phyloP scores from a whole-genome alignment of 192 early-diverging fungal species.

The Dissophora globulifera region DNA sequence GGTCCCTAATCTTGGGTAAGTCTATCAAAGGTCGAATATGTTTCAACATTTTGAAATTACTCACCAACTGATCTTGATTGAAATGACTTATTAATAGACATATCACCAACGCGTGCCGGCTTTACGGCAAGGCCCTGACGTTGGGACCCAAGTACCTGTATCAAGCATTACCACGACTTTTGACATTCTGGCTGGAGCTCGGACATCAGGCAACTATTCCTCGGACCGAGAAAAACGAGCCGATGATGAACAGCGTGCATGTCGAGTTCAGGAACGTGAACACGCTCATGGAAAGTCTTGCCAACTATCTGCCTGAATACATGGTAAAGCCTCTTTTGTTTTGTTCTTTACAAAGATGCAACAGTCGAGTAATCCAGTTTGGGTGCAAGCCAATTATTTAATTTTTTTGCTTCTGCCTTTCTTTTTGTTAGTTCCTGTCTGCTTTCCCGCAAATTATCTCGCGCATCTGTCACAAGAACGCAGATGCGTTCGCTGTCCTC shows the following conservation, averaged over 20 bases:
- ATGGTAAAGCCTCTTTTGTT: conserved; percentile 19
- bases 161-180: conserved; percentile 83
- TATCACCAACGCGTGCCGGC: conserved; percentile 15
- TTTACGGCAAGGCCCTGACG: conserved; percentile 61
- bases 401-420: not conserved
- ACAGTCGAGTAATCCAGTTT: too few relatives aligned
- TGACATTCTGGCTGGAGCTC: conserved; percentile 88
- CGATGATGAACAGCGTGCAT: not conserved
- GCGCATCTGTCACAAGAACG: conserved; percentile 80
- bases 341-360: conserved; percentile 5
- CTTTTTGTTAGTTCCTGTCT: conserved; percentile 67
- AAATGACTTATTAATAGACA: conserved; percentile 5
- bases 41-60: too few relatives aligned
- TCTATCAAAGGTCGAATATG: not conserved
- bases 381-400: conserved; percentile 10
- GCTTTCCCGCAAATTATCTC: conserved; percentile 91
- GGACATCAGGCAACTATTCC: conserved; percentile 48
- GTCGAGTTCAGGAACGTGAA: conserved; percentile 29
- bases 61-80: not conserved
- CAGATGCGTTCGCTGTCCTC: conserved; percentile 70
- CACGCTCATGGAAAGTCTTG: conserved; percentile 20
- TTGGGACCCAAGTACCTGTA: conserved; percentile 83
- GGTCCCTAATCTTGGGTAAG: conserved; percentile 5
- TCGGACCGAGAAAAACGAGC: conserved; percentile 5
- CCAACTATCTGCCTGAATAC: conserved; percentile 49